phyloP scores from a whole-genome alignment of 345 rosid genomes.

The Citrus medica region DNA sequence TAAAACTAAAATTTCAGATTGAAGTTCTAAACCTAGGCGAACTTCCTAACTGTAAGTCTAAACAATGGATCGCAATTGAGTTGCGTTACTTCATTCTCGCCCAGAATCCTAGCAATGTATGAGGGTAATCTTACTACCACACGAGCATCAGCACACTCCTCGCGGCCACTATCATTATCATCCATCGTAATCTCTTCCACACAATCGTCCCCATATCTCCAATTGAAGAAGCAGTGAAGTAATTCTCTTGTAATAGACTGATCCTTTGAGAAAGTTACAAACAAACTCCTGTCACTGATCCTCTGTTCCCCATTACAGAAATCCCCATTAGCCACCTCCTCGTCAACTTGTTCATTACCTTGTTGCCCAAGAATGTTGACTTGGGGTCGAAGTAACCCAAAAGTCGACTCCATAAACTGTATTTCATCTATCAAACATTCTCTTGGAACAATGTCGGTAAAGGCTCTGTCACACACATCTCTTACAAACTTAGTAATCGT shows the following conservation, averaged over 20 bases:
- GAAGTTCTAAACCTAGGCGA: too few relatives aligned
- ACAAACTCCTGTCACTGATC: conserved; percentile 9
- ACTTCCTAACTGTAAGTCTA: too few relatives aligned
- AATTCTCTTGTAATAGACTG: conserved; percentile 12
- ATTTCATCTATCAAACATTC: too few relatives aligned
- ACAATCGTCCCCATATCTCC: conserved; percentile 12
- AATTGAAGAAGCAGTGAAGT: conserved; percentile 12
- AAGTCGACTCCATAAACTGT: neutral
- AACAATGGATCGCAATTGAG: too few relatives aligned
- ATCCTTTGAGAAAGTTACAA: conserved; percentile 28
- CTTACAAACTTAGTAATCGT: too few relatives aligned
- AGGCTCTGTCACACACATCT: neutral
- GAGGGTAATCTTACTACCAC: conserved; percentile 5
- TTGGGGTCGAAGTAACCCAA: neutral
- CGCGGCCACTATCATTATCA: neutral
- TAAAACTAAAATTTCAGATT: too few relatives aligned
- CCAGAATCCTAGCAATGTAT: conserved; percentile 7
- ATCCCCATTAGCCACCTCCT: neutral
- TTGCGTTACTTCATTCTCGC: neutral
- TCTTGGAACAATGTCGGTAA: neutral
- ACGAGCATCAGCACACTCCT: conserved; percentile 9
- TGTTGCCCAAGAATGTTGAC: neutral
- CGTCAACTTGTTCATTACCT: neutral
- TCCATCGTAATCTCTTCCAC: conserved; percentile 5
- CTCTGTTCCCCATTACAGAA: too few relatives aligned